phyloP scores from a whole-genome alignment of 768 basidiomycete genomes.

The Artomyces pyxidatus region DNA sequence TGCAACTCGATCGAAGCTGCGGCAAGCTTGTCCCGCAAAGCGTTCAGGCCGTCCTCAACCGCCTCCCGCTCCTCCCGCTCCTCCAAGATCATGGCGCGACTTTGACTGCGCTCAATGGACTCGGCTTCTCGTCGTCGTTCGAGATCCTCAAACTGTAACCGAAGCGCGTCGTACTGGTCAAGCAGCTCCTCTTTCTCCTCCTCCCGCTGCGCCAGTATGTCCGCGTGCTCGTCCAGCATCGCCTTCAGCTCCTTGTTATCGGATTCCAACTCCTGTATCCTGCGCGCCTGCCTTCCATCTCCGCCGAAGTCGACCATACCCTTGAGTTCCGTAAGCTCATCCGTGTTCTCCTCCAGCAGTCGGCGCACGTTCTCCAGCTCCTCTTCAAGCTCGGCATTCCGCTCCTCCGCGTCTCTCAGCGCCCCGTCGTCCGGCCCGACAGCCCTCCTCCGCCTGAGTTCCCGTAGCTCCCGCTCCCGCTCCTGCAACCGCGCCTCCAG shows the following conservation, averaged over 20 bases:
- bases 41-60: conserved; percentile 72
- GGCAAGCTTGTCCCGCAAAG: conserved; percentile 67
- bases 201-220: conserved; percentile 44
- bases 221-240: conserved; percentile 50
- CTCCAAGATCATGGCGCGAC: conserved; percentile 62
- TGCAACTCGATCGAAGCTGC: conserved; percentile 77
- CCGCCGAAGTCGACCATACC: conserved; percentile 49
- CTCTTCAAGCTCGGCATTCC: conserved; percentile 64
- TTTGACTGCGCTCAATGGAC: conserved; percentile 61
- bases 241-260: conserved; percentile 56
- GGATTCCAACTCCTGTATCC: conserved; percentile 49
- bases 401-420: conserved; percentile 47
- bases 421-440: conserved; percentile 37
- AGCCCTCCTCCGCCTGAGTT: conserved; percentile 46
- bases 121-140: conserved; percentile 56
- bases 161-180: conserved; percentile 58
- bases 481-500: conserved; percentile 72
- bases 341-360: conserved; percentile 72
- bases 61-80: conserved; percentile 69
- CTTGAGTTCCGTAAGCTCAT: conserved; percentile 69
- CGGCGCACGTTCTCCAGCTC: conserved; percentile 64
- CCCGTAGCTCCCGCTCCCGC: conserved; percentile 59
- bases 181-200: conserved; percentile 67
- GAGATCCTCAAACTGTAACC: conserved; percentile 58
- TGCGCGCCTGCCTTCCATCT: conserved; percentile 38